phyloP scores from a whole-genome alignment of 176 grass and related monocot genomes.

The Musa beccarii region DNA sequence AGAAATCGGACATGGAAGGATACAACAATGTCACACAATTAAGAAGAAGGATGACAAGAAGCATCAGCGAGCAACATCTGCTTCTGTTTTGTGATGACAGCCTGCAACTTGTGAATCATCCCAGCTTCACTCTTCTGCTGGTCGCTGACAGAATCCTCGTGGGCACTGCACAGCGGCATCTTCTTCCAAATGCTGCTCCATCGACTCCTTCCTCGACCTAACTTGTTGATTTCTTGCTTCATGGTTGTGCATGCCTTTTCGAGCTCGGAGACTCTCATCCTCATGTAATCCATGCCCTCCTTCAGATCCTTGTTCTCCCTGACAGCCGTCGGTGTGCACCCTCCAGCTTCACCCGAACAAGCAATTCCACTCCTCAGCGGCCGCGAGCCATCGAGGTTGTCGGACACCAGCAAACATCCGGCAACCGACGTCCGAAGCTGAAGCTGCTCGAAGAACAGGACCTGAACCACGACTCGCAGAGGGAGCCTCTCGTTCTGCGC shows the following conservation, averaged over 20 bases:
- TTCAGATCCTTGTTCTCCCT: conserved; percentile 5
- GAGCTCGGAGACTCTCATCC: conserved; percentile 1
- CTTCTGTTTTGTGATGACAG: neutral
- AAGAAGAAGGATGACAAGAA: too few relatives aligned
- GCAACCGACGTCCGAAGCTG: neutral
- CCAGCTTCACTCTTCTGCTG: neutral
- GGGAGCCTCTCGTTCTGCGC: conserved; percentile 7
- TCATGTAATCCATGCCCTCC: conserved; percentile 4
- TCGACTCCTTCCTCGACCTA: neutral
- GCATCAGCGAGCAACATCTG: neutral
- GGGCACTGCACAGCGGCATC: conserved; percentile 2
- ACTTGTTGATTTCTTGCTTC: neutral
- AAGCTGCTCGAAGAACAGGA: conserved; percentile 10
- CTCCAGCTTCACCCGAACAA: neutral
- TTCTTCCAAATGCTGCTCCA: neutral
- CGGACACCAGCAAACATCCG: neutral
- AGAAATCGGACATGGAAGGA: too few relatives aligned
- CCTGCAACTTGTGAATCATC: neutral
- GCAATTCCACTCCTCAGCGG: neutral
- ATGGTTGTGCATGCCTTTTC: conserved; percentile 5
- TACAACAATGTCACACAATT: too few relatives aligned
- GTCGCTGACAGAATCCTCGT: neutral
- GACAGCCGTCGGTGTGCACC: neutral
- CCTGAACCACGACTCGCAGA: conserved; percentile 3
- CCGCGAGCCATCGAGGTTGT: conserved; percentile 1